Evolutionary conservation across 208 protist genomes (phyloP), one percentile per base, ranked within the genome.

Genomic region (Crithidia thermophila): DNA sequence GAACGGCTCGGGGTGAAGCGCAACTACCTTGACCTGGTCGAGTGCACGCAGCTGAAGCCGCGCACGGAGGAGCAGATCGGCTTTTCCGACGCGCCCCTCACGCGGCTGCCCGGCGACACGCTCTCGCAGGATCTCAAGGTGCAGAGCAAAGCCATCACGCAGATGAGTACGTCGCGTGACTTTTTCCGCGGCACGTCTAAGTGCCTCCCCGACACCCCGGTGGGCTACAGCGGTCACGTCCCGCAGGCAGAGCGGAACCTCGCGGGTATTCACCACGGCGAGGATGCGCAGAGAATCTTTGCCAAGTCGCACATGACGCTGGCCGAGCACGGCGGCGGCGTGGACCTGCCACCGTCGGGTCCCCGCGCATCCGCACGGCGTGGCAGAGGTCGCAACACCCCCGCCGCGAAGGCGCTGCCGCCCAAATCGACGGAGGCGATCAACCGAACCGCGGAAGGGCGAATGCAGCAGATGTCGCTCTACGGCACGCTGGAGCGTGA

Each of bases 231-330:
- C 18, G 87, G 90, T 0, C 81, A 95, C 74, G 72, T 91, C 27
- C 85, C 85, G 5, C 30, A 57, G 25, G 27, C 81, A 11, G 66
- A 75, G 4, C 64, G 61, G 43, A 95, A 93, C 71, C 40, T 85
- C 0, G 50, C 55, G 4, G 36, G 60, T 18, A 77, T 87, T 11
- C 77, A 78, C 37, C 77, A 87, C 57, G 80, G 82, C 40, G 64
- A 87, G n/a, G 87, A 89, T 61, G 39, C 77, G 4, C 69, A 92
- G 14, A 60, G 87, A 0, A 25, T 79, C 37, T 96, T 84, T 51
- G 85, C 92, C 55, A 97, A 96, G 59, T 93, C 91, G 7, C 88
- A 76, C 75, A 92, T 97, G 88, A 96, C 91, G 6, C 77, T 95
- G 18, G 87, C 93, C 11, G 75, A 84, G 36, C 90, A 97, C 63